phyloP scores from a whole-genome alignment of 2,329 filamentous ascomycete genomes.

The Blastomyces silverae region DNA sequence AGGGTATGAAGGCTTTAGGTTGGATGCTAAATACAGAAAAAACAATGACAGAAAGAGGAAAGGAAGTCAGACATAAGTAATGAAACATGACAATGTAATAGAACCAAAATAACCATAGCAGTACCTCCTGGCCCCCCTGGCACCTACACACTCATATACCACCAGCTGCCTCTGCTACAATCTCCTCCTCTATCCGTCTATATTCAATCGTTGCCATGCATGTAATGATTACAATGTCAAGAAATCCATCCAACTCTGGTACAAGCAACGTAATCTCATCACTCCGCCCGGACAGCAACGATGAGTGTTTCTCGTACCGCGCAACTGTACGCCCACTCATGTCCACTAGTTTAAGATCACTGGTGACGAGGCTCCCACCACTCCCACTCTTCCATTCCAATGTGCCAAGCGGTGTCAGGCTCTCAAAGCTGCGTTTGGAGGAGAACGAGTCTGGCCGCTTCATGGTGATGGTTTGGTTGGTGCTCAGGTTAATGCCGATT shows the following conservation, averaged over 20 bases:
- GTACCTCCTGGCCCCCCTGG: not conserved
- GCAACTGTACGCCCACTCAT: conserved; percentile 17
- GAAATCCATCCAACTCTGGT: conserved; percentile 15
- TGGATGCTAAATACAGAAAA: not conserved
- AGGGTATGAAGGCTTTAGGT: not conserved
- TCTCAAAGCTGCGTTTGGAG: conserved; percentile 16
- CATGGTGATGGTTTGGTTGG: conserved; percentile 17
- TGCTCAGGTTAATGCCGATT: conserved; percentile 17
- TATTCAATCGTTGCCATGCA: conserved; percentile 20
- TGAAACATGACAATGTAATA: not conserved
- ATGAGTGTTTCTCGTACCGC: conserved; percentile 17
- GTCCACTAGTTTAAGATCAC: conserved; percentile 19
- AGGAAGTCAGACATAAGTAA: not conserved
- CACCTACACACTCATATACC: not conserved
- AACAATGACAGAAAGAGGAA: not conserved
- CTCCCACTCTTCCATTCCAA: conserved; percentile 20
- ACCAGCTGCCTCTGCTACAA: conserved; percentile 11
- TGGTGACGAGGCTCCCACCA: conserved; percentile 14
- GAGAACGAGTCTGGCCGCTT: conserved; percentile 19
- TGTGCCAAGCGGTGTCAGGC: conserved; percentile 17
- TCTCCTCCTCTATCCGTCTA: conserved; percentile 13
- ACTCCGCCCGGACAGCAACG: conserved; percentile 12
- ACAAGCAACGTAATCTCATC: conserved; percentile 16
- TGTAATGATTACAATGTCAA: conserved; percentile 21
- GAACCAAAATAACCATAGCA: not conserved